phyloP scores from a whole-genome alignment of 2,329 filamentous ascomycete genomes.

The Fusarium tuaranense region DNA sequence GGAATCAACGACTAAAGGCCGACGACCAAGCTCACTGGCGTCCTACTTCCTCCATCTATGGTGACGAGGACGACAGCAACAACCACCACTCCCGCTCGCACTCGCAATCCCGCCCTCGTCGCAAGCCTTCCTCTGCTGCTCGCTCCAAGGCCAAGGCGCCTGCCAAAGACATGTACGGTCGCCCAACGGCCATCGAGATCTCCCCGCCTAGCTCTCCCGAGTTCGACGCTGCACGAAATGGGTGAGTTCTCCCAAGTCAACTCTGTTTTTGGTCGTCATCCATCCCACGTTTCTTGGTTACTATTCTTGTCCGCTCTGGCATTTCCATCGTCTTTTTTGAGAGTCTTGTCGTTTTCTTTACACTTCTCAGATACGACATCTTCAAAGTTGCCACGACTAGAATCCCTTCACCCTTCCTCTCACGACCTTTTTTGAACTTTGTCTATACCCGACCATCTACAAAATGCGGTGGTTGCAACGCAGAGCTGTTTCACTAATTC shows the following conservation, averaged over 20 bases:
- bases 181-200: constrained; percentile 59
- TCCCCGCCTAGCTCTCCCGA: constrained; percentile 71
- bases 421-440: background rate
- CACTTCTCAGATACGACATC: background rate
- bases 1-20: constrained; percentile 50
- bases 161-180: constrained; percentile 44
- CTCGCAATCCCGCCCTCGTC: background rate
- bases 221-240: constrained; percentile 48
- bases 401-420: background rate
- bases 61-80: constrained; percentile 32
- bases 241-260: constrained; percentile 54
- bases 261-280: background rate
- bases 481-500: constrained; percentile 33
- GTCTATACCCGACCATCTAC: background rate
- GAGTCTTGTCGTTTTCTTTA: background rate
- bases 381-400: background rate
- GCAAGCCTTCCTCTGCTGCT: constrained; percentile 50
- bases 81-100: constrained; percentile 26
- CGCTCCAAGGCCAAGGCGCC: constrained; percentile 46
- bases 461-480: constrained; percentile 28
- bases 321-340: constrained; percentile 5
- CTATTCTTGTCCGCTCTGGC: constrained; percentile 8
- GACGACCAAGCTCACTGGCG: constrained; percentile 50
- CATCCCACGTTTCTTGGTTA: constrained; percentile 27
- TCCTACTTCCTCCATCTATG: constrained; percentile 68